Conservation (phyloP, 1,139 yeast genomes). For the Magnusiomyces tetraspermus region DNA sequence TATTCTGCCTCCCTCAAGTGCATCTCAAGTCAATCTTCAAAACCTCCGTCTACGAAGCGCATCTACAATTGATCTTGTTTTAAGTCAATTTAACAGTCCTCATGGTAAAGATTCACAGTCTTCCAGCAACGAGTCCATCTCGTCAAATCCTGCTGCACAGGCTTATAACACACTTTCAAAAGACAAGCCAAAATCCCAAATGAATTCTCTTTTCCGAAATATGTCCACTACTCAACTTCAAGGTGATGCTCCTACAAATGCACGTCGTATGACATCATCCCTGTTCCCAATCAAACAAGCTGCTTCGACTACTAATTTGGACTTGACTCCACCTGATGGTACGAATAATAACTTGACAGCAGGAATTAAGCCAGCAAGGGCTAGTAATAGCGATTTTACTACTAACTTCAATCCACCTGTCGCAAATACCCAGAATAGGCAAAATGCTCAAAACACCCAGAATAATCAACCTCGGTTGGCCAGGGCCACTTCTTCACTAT, state of each 20-base stretch:
- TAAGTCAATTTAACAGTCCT: not conserved
- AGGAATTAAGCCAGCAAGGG: not conserved
- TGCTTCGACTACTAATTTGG: not conserved
- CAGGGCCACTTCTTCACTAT: slow-evolving; percentile 2
- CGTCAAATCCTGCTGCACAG: not conserved
- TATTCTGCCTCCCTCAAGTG: not conserved
- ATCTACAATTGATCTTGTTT: not conserved
- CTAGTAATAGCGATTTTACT: not conserved
- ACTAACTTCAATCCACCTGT: not conserved
- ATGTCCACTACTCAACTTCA: not conserved
- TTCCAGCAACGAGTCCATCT: not conserved
- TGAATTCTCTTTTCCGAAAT: not conserved
- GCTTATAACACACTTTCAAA: not conserved
- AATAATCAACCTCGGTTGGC: not conserved
- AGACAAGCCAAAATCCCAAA: not conserved
- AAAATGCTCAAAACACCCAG: not conserved
- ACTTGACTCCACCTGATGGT: not conserved
- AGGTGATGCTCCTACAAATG: not conserved
- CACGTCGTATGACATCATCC: not conserved
- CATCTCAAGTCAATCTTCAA: not conserved
- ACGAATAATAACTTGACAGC: not conserved
- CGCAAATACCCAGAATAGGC: not conserved
- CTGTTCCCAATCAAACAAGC: not conserved
- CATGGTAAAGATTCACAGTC: not conserved
- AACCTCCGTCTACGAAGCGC: not conserved